A percentile compares a stretch with the other conserved stretches of the same genome.
These are phyloP conservation scores for Colletotrichum incanum DNA, from an alignment of 2,329 filamentous ascomycete genomes.

Conservation along the genomic window DNA sequence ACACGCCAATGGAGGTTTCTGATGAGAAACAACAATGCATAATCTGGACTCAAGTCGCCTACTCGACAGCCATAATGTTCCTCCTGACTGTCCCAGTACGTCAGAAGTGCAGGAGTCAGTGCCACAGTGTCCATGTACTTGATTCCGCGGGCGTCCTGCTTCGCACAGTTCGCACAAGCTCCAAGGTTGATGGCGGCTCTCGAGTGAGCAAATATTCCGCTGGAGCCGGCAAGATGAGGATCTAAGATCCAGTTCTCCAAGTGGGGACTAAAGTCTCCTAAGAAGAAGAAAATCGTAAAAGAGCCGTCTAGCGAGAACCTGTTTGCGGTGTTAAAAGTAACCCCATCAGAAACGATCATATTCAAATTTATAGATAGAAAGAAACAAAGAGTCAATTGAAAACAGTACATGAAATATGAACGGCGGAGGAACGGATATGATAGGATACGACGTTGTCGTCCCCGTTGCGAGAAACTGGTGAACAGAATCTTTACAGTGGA, in stretches of 20 bases:
- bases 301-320: background rate
- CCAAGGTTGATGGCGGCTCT: background rate
- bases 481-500: no score
- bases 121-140: constrained; percentile 29
- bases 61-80: background rate
- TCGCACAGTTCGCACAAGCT: background rate
- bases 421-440: no score
- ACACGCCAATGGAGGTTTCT: background rate
- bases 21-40: background rate
- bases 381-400: background rate
- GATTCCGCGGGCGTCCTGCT: constrained; percentile 11
- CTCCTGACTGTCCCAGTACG: constrained; percentile 17
- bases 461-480: no score
- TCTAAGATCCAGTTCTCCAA: background rate
- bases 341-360: background rate
- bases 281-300: background rate
- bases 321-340: background rate
- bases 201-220: background rate
- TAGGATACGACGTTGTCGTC: no score
- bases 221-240: background rate
- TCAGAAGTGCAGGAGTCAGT: constrained; percentile 26
- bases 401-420: background rate
- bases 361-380: background rate
- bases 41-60: background rate
- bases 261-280: background rate